Conservation (phyloP, 805 yeast species). For the Deakozyma indianensis region DNA sequence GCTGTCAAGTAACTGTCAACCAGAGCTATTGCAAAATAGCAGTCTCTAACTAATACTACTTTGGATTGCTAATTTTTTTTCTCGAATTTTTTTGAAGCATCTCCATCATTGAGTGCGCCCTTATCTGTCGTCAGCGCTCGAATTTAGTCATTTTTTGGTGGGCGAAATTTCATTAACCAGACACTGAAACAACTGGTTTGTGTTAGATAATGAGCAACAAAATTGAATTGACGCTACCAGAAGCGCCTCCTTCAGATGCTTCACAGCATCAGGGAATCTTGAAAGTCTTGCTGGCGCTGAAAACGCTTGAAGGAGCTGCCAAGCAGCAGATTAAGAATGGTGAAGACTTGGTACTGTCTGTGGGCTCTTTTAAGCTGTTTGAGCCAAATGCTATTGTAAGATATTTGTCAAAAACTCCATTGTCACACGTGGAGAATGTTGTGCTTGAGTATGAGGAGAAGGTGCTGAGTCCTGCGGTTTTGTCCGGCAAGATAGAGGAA, state of each 20-base stretch:
- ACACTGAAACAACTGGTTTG: too few species aligned
- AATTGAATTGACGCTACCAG: neutral
- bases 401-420: slow-evolving; percentile 19
- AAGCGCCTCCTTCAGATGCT: neutral
- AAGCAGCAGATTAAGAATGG: neutral
- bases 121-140: too few species aligned
- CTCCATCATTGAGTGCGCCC: too few species aligned
- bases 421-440: slow-evolving; percentile 6
- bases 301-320: slow-evolving; percentile 1
- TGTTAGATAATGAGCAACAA: neutral
- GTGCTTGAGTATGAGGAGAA: slow-evolving; percentile 27
- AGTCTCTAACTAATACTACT: too few species aligned
- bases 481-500: slow-evolving; percentile 14
- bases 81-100: too few species aligned
- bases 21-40: too few species aligned
- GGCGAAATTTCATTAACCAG: too few species aligned
- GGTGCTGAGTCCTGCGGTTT: slow-evolving; percentile 19
- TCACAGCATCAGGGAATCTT: neutral
- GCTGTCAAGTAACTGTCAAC: too few species aligned
- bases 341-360: neutral
- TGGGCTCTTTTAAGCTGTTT: slow-evolving; percentile 17
- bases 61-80: too few species aligned
- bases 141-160: neutral
- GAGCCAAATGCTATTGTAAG: slow-evolving; percentile 42
- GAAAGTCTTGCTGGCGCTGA: neutral